These are phyloP conservation scores for Rutstroemia sp. DNA, from an alignment of 2,329 filamentous ascomycete species.

Conservation along the genomic window DNA sequence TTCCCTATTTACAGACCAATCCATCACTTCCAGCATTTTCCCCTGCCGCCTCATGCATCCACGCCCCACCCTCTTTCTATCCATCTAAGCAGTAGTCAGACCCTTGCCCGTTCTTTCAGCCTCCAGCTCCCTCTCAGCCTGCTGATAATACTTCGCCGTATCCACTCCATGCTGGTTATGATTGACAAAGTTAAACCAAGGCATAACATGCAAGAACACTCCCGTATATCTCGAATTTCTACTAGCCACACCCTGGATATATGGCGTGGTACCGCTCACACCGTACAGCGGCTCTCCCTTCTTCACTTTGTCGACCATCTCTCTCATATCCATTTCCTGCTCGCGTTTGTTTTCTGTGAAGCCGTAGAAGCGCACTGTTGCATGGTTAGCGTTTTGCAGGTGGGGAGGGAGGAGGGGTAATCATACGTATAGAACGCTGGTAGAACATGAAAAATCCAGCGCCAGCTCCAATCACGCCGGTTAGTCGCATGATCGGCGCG, in stretches of 20 bases:
- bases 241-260: slow-evolving; percentile 89
- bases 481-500: slow-evolving; percentile 72
- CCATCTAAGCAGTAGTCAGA: background rate
- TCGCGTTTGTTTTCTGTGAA: slow-evolving; percentile 88
- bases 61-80: background rate
- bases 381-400: slow-evolving; percentile 30
- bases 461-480: slow-evolving; percentile 61
- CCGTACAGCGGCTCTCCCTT: slow-evolving; percentile 85
- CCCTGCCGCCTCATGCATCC: background rate
- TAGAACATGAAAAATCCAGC: slow-evolving; percentile 84
- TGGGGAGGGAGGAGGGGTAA: background rate
- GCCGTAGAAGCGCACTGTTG: slow-evolving; percentile 86
- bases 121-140: slow-evolving; percentile 90
- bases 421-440: slow-evolving; percentile 72
- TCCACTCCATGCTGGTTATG: slow-evolving; percentile 91
- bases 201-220: slow-evolving; percentile 74
- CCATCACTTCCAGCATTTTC: background rate
- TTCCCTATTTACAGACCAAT: slow-evolving; percentile 7
- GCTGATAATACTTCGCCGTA: slow-evolving; percentile 96
- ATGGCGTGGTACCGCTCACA: slow-evolving; percentile 65
- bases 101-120: slow-evolving; percentile 49
- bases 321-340: slow-evolving; percentile 90
- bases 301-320: slow-evolving; percentile 98
- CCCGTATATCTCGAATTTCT: slow-evolving; percentile 89
- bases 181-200: slow-evolving; percentile 99